Percentiles rank a stretch among this genome's conserved stretches.
Evolutionary conservation across 2,329 filamentous ascomycete species (phyloP).

Genomic region (Akanthomyces muscarius): DNA sequence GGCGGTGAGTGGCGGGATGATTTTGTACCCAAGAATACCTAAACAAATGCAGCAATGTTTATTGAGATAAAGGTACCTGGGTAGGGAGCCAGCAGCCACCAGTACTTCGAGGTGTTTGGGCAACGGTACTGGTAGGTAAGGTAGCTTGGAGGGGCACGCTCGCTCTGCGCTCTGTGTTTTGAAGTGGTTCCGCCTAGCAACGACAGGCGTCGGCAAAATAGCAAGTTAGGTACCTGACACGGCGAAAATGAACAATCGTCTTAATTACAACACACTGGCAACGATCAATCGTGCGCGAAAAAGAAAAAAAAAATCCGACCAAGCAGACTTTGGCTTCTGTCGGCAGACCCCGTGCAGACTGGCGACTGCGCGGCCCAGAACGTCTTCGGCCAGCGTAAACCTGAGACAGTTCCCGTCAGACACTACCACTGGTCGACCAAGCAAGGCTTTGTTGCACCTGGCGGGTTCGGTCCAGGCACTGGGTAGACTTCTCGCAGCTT

Average conservation of each 20-base stretch:
- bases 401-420: constrained; percentile 9
- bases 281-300: background rate
- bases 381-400: background rate
- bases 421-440: background rate
- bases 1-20: constrained; percentile 1
- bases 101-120: too few species aligned
- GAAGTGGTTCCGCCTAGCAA: background rate
- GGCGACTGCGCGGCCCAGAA: constrained; percentile 13
- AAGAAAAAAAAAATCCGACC: background rate
- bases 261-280: background rate
- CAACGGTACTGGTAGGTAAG: too few species aligned
- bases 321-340: background rate
- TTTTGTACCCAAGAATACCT: background rate
- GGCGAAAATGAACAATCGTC: background rate
- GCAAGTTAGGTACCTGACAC: background rate
- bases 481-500: background rate
- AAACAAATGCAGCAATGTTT: background rate
- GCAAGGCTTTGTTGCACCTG: background rate
- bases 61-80: background rate
- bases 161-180: background rate
- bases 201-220: background rate
- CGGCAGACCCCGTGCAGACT: constrained; percentile 7
- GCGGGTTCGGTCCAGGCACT: background rate
- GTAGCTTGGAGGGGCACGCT: background rate
- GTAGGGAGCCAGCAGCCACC: too few species aligned